Base-by-base conservation (phyloP, 2,329 filamentous ascomycete genomes). In the Erysiphe pulchra region DNA sequence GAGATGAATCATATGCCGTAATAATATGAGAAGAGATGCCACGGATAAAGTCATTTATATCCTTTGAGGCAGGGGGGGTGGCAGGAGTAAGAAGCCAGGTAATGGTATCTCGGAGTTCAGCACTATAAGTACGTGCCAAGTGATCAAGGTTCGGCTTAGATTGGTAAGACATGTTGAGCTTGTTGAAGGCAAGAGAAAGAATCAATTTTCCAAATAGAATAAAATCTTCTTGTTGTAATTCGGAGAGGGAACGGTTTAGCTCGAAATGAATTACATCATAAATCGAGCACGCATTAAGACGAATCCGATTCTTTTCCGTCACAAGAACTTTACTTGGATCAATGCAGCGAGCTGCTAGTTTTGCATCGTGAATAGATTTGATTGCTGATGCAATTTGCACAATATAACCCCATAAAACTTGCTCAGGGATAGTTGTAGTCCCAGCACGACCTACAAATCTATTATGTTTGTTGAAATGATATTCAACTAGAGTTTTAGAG, bases 181-280 rank as follows among this genome's bases (percentile, higher is more conserved):
- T 80, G 53, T 78, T 80, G 34, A 77, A 80, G 6, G 80, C 82
- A 44, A 98, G 69, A 45, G 76, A 76, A n/a, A 98, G 65, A 45
- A 98, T 76, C 11, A 93, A 66, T 47, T 77, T 77, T 33, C 87
- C 90, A 45, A 98, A 80, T 48, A 83, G 79, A 50, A 79, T 65
- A 18, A 98, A 71, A 55, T 98, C 90, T 51, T 92, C 82, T 53
- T 84, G 76, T 57, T 98, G 90, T 1, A 90, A 67, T 34, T 95
- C 84, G 16, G 71, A 61, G 1, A 87, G 54, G 2, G 78, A 68
- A 20, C 74, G 73, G 44, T 74, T 69, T 31, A 70, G 66, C 45
- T 94, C 86, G 55, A 75, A 84, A 48, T 92, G 77, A 16, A 92
- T 72, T 32, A 98, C 84, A 56, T 98, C 90, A 48, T 93, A 67